phyloP scores from a whole-genome alignment of 257 asterid species.

The Solanum appendiculatum region DNA sequence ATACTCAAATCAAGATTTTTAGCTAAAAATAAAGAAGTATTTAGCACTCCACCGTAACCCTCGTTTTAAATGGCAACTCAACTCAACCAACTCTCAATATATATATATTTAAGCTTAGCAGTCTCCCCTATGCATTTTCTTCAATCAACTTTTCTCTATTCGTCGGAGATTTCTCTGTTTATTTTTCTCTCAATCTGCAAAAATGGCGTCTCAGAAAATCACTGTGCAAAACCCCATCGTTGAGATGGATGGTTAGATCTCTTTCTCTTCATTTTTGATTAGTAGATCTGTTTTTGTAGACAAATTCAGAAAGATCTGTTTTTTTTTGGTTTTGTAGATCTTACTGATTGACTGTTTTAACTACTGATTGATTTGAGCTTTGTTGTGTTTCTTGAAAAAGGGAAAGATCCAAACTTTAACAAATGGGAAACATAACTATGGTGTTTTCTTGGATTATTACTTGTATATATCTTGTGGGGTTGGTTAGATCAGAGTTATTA shows the following conservation, averaged over 20 bases:
- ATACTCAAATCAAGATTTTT: too few relatives aligned
- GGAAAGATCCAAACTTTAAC: not conserved
- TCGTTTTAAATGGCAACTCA: not conserved
- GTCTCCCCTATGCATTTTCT: not conserved
- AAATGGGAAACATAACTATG: not conserved
- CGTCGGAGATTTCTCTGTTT: not conserved
- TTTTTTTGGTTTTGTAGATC: not conserved
- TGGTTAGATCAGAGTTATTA: not conserved
- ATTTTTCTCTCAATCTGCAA: not conserved
- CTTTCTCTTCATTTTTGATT: not conserved
- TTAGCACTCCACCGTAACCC: rapidly evolving
- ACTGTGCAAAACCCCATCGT: conserved; percentile 96
- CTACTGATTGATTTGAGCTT: not conserved
- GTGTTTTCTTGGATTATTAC: not conserved
- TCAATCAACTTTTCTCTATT: not conserved
- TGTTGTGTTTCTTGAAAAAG: not conserved
- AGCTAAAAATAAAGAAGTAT: not conserved
- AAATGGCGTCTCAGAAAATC: conserved; percentile 80
- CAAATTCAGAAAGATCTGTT: too few relatives aligned
- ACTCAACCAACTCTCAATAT: not conserved
- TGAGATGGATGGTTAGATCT: conserved; percentile 96
- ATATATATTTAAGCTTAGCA: not conserved
- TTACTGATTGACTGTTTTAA: not conserved
- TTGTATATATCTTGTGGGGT: not conserved
- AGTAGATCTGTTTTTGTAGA: not conserved